A percentile compares a stretch with the other conserved stretches of the same genome.
phyloP scores from a whole-genome alignment of 495 filamentous ascomycete genomes.

The Penicillium egyptiacum region DNA sequence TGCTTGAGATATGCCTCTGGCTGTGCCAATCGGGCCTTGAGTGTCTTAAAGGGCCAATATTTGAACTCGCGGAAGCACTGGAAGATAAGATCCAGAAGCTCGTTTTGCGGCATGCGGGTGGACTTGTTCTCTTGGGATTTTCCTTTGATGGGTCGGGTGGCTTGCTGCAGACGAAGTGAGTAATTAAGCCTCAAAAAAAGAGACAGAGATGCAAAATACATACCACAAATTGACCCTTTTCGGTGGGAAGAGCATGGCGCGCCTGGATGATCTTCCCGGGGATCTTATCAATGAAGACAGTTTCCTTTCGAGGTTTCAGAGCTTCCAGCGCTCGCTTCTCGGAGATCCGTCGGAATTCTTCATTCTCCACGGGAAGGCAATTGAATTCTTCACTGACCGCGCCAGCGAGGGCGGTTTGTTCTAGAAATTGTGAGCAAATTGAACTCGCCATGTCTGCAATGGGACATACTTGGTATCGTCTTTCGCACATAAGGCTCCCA shows the following conservation, averaged over 20 bases:
- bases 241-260: constrained; percentile 39
- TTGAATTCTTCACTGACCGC: constrained; percentile 73
- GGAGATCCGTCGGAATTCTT: constrained; percentile 65
- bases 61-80: constrained; percentile 75
- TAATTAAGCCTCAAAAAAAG: background rate
- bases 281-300: constrained; percentile 42
- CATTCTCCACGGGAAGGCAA: constrained; percentile 72
- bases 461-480: constrained; percentile 72
- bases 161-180: constrained; percentile 34
- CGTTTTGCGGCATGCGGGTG: constrained; percentile 80
- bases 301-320: constrained; percentile 60
- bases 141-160: constrained; percentile 38
- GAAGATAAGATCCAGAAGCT: constrained; percentile 81
- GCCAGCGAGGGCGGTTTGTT: constrained; percentile 77
- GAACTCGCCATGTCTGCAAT: background rate
- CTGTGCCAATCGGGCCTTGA: constrained; percentile 71
- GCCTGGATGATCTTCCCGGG: constrained; percentile 40
- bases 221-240: constrained; percentile 45
- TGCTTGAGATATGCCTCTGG: constrained; percentile 91
- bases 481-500: constrained; percentile 70
- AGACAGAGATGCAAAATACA: constrained; percentile 17
- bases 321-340: constrained; percentile 59
- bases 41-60: constrained; percentile 85
- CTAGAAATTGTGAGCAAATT: constrained; percentile 44
- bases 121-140: constrained; percentile 72